phyloP scores from a whole-genome alignment of 768 basidiomycete species.

The Termitomyces heimii region DNA sequence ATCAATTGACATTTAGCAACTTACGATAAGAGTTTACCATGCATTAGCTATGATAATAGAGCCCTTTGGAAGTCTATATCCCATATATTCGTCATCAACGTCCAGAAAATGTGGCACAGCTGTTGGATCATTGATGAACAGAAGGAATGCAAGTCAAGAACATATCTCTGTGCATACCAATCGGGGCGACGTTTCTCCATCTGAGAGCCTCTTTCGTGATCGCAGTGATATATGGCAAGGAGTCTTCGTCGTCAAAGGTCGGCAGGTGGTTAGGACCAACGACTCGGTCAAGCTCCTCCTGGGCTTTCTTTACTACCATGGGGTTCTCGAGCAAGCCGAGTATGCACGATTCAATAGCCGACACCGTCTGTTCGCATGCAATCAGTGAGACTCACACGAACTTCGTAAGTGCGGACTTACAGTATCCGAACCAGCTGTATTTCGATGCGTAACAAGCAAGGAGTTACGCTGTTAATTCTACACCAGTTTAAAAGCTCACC shows the following conservation, averaged over 20 bases:
- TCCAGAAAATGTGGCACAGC: constrained; percentile 29
- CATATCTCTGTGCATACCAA: not conserved
- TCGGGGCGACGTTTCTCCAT: no score
- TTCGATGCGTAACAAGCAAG: not conserved
- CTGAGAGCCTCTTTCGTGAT: no score
- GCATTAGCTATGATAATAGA: constrained; percentile 23
- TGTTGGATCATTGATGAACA: constrained; percentile 4
- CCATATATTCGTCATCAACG: no score
- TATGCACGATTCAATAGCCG: constrained; percentile 17
- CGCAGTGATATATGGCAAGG: no score
- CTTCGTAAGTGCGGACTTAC: constrained; percentile 7
- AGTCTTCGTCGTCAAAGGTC: no score
- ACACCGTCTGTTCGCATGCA: constrained; percentile 15
- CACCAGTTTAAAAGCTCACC: no score
- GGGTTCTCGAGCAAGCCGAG: constrained; percentile 24
- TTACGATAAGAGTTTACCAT: constrained; percentile 15
- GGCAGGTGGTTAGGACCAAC: no score
- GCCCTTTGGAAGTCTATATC: no score
- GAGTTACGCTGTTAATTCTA: not conserved
- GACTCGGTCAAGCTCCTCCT: no score
- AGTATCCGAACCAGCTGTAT: constrained; percentile 22
- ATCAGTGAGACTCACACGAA: not conserved
- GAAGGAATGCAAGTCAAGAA: no score
- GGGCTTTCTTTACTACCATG: no score
- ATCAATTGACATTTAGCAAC: not conserved